phyloP scores from a whole-genome alignment of 495 filamentous ascomycete genomes.

The Hyaloscypha variabilis region DNA sequence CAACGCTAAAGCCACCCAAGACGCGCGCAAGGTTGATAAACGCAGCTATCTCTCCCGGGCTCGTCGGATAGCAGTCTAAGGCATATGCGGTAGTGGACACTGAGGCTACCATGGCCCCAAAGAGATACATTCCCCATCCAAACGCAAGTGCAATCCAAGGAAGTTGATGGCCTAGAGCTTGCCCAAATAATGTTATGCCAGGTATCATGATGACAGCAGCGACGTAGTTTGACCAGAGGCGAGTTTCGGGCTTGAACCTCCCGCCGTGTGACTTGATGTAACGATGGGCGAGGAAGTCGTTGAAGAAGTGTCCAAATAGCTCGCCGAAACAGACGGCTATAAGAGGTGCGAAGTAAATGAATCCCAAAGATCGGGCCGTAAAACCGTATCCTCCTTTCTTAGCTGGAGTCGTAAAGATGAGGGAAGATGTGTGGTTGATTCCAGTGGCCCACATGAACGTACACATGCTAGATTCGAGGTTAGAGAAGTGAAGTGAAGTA shows the following conservation, averaged over 20 bases:
- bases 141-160: constrained; percentile 52
- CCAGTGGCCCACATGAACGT: constrained; percentile 56
- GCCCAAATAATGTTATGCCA: constrained; percentile 51
- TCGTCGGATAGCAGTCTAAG: constrained; percentile 43
- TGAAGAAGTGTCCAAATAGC: constrained; percentile 53
- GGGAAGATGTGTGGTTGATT: constrained; percentile 54
- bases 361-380: constrained; percentile 30
- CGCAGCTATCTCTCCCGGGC: constrained; percentile 47
- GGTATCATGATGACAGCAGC: constrained; percentile 45
- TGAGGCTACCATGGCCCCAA: constrained; percentile 35
- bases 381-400: constrained; percentile 14
- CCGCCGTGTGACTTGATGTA: constrained; percentile 44
- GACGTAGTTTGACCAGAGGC: constrained; percentile 47
- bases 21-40: constrained; percentile 47
- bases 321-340: constrained; percentile 49
- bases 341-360: constrained; percentile 55
- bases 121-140: constrained; percentile 46
- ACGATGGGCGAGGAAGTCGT: constrained; percentile 45
- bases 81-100: constrained; percentile 15
- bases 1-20: constrained; percentile 44
- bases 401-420: constrained; percentile 42
- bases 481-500: not conserved
- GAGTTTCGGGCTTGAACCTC: constrained; percentile 52
- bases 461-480: constrained; percentile 30
- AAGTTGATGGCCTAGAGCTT: constrained; percentile 43